Evolutionary conservation across 208 protist genomes (phyloP).

Genomic region (Acanthamoeba castellanii): DNA sequence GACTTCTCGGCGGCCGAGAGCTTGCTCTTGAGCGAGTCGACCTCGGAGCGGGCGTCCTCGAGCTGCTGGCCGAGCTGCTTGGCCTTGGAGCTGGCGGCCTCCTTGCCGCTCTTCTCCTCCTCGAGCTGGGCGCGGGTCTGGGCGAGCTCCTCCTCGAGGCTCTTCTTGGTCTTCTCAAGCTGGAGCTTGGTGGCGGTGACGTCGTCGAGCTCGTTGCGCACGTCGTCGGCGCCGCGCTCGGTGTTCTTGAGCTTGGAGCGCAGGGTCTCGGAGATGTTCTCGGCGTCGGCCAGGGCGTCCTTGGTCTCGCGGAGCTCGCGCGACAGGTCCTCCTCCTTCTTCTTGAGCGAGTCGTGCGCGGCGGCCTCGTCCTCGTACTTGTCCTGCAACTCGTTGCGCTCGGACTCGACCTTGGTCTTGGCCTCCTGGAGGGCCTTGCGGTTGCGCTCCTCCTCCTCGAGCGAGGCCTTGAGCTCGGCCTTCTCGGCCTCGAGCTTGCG

Average conservation of each 20-base stretch:
- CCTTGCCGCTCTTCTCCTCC: slow-evolving; percentile 21
- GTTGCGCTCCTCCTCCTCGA: slow-evolving; percentile 85
- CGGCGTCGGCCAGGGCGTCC: slow-evolving; percentile 56
- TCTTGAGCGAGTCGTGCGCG: slow-evolving; percentile 57
- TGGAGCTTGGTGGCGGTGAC: slow-evolving; percentile 44
- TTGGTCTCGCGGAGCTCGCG: slow-evolving; percentile 52
- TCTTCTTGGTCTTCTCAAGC: slow-evolving; percentile 79
- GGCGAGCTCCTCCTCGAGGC: slow-evolving; percentile 75
- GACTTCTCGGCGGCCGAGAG: slow-evolving; percentile 71
- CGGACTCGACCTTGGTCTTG: slow-evolving; percentile 68
- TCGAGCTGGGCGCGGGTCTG: slow-evolving; percentile 37
- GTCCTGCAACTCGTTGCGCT: slow-evolving; percentile 73
- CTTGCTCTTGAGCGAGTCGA: slow-evolving; percentile 63
- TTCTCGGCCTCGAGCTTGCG: slow-evolving; percentile 79
- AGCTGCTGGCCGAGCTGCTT: slow-evolving; percentile 45
- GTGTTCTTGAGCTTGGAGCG: slow-evolving; percentile 65
- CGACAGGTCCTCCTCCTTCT: slow-evolving; percentile 61
- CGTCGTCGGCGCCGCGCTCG: slow-evolving; percentile 31
- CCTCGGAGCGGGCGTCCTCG: slow-evolving; percentile 37
- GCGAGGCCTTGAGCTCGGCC: slow-evolving; percentile 76
- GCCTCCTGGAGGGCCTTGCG: slow-evolving; percentile 68
- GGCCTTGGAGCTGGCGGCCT: slow-evolving; percentile 16
- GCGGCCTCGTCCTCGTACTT: slow-evolving; percentile 72
- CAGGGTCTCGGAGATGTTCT: slow-evolving; percentile 52
- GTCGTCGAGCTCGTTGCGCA: slow-evolving; percentile 57